Base-by-base conservation (phyloP, 1,284 basidiomycete species). In the Sanguinoderma infundibulare region DNA sequence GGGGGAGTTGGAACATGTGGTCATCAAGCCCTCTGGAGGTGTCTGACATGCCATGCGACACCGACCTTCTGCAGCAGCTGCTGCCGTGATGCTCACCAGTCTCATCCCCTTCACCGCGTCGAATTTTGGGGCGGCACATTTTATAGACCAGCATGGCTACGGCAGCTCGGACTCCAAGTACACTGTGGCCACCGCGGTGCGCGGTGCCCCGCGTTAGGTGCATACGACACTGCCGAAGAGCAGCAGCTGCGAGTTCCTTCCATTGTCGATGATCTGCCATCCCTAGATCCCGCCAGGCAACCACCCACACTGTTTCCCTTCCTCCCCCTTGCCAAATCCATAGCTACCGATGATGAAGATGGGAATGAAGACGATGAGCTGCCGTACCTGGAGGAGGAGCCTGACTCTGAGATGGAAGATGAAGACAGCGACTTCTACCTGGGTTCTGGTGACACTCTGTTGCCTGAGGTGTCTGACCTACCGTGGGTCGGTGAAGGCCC, bases 111-210 rank as follows among this genome's bases (percentile, higher is more conserved):
- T 2, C 55, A 56, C 17, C 55, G 44, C 15, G n/a, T 56, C 3
- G 44, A 56, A 24, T 24, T 28, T 24, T 56, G 55, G 55, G 6
- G 38, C 15, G 55, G 46, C 14, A 4, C 4, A 6, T 56, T 26
- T 44, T 56, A n/a, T 26, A 42, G 20, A 15, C 20, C 44, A 1
- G 42, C 42, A 2, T 56, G 55, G 55, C 42, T 56, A 8, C 55
- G 35, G 2, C 40, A 56, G 34, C 34, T 56, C 34, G 44, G 44
- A 8, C 2, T 56, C 3, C 44, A 56, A 30, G 10, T 56, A 1
- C 44, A 56, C 44, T 56, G 55, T n/a, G 55, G 55, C 1, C 55
- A 56, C 6, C 44, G 44, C 3, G 55, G 55, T 1, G 9, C 14
- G 4, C 34, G 14, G 0, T 56, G 55, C 15, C 55, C 55, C 20